Percentiles rank a stretch among this genome's conserved stretches.
Conservation (phyloP, 495 filamentous ascomycete species). For the Darksidea phi region DNA sequence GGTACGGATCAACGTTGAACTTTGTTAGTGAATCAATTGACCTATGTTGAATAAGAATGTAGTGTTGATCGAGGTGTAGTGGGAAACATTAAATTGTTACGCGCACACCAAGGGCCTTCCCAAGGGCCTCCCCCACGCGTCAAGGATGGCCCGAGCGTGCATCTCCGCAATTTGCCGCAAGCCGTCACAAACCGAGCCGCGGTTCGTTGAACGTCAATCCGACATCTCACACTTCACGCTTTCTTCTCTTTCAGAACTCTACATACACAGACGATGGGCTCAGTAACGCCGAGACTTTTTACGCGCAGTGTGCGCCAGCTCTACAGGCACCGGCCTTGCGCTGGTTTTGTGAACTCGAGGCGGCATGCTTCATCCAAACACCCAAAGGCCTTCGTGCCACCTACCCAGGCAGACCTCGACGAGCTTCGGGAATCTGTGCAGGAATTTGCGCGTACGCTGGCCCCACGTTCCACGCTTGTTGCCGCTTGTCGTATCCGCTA, state of each 20-base stretch:
- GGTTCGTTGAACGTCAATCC: conserved; percentile 1
- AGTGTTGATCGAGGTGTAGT: too few species aligned
- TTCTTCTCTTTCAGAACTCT: neutral
- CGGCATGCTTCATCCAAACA: conserved; percentile 73
- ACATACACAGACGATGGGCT: conserved; percentile 21
- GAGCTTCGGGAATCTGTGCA: conserved; percentile 89
- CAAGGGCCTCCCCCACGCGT: neutral
- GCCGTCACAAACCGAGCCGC: conserved; percentile 20
- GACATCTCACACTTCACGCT: neutral
- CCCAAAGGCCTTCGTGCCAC: conserved; percentile 76
- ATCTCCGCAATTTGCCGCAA: neutral
- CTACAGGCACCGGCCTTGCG: conserved; percentile 15
- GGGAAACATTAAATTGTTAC: too few species aligned
- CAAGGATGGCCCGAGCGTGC: neutral
- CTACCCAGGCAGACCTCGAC: conserved; percentile 68
- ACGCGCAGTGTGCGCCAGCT: conserved; percentile 29
- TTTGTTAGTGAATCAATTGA: too few species aligned
- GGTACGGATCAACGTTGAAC: too few species aligned
- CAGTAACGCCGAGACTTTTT: conserved; percentile 23
- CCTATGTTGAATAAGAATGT: too few species aligned
- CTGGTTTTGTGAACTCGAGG: conserved; percentile 22
- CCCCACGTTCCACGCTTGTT: neutral
- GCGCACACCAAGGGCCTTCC: too few species aligned
- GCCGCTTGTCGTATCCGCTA: neutral
- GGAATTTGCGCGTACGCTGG: conserved; percentile 70